phyloP scores from a whole-genome alignment of 2,329 filamentous ascomycete species.

The Monosporascus sp. region DNA sequence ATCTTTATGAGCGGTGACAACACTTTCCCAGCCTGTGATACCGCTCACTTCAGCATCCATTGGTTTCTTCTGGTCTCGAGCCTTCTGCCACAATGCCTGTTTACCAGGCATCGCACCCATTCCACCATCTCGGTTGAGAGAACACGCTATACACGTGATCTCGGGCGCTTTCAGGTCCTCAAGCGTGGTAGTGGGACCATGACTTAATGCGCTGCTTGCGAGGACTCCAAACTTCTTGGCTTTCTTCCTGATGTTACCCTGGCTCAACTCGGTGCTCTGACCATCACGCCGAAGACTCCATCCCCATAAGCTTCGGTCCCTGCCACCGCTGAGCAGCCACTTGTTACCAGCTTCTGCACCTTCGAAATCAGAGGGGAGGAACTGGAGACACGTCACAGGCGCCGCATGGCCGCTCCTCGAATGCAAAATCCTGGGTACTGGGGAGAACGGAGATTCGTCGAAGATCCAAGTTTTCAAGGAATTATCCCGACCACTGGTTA shows the following conservation, averaged over 20 bases:
- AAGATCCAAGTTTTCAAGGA: conserved; percentile 96
- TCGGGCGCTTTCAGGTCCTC: conserved; percentile 83
- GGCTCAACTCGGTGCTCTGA: conserved; percentile 88
- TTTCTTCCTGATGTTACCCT: conserved; percentile 82
- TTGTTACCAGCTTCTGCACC: conserved; percentile 85
- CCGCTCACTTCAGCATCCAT: conserved; percentile 67
- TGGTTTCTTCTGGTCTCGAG: conserved; percentile 56
- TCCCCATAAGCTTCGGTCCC: conserved; percentile 89
- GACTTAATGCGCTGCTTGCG: conserved; percentile 49
- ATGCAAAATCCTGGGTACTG: conserved; percentile 80
- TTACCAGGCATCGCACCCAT: conserved; percentile 80
- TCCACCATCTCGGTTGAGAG: conserved; percentile 88
- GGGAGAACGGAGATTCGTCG: conserved; percentile 84
- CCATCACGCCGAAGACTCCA: conserved; percentile 94
- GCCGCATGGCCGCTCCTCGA: conserved; percentile 83
- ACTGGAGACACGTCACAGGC: conserved; percentile 75
- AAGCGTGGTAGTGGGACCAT: conserved; percentile 59
- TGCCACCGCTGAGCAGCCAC: conserved; percentile 86
- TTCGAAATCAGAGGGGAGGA: conserved; percentile 84
- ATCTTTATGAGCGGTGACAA: conserved; percentile 85
- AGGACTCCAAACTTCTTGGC: conserved; percentile 81
- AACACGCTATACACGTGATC: conserved; percentile 87
- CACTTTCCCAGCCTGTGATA: conserved; percentile 93
- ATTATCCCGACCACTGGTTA: conserved; percentile 91
- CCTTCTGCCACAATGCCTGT: conserved; percentile 79